Base-by-base conservation (phyloP, 495 filamentous ascomycete species). In the Apodospora peruviana region DNA sequence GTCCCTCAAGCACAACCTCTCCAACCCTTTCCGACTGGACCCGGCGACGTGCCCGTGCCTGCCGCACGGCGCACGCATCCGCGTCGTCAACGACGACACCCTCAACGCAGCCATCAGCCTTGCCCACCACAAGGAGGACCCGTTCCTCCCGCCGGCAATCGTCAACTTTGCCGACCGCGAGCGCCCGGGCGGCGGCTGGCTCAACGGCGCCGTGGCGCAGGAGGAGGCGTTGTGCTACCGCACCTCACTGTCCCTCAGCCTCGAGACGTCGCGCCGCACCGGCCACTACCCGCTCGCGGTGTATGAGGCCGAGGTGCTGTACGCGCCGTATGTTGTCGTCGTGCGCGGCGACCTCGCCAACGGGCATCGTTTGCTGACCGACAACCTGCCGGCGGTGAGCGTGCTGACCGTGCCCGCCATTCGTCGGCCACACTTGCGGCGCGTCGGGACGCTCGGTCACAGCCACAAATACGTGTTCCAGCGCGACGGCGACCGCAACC, bases 301-400 rank as follows among this genome's bases (percentile, higher is more conserved):
- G n/a, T n/a, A n/a, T n/a, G 66, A 69, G 5, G 75, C 61, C n/a
- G n/a, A n/a, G n/a, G n/a, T n/a, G 5, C 56, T 86, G 21, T 85
- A 85, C 60, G 76, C 75, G 0, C 79, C 78, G 3, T 62, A 64
- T 0, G 79, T 85, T 14, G 45, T 80, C 1, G 56, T 85, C 16
- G 62, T 85, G 43, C 74, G 81, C 4, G 60, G 72, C 8, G 70
- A 66, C 25, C 48, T 66, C n/a, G 50, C 52, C 1, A 45, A 49
- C 0, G 70, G 67, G 4, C 74, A 81, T 58, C 43, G 27, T 3
- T 56, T 77, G 20, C 65, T 81, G 34, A 19, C 48, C 3, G 32
- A 42, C 1, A 36, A 60, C 27, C 57, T 80, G 9, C 75, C 75
- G 3, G 56, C 74, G 38, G 68, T 80, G 2, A 70, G 69, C 18